Conservation (phyloP, 2,329 filamentous ascomycete species). For the Colletotrichum cuscutae region DNA sequence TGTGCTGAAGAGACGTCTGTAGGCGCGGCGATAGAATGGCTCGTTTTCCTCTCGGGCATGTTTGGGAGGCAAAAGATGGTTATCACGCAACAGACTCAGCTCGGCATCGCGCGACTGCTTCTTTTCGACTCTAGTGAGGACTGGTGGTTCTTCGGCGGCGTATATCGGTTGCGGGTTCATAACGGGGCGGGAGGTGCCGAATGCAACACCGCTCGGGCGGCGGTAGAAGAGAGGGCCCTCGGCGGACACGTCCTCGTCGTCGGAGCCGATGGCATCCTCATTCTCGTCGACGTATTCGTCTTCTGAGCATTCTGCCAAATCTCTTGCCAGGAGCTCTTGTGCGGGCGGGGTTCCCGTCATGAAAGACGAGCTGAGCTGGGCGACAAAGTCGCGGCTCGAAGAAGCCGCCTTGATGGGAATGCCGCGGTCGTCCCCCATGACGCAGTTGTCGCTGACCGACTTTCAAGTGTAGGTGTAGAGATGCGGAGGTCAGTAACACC, state of each 20-base stretch:
- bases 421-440: slow-evolving; percentile 31
- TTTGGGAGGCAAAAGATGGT: slow-evolving; percentile 73
- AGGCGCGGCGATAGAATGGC: slow-evolving; percentile 53
- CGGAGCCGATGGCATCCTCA: slow-evolving; percentile 43
- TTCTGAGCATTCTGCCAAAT: slow-evolving; percentile 73
- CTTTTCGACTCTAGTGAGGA: slow-evolving; percentile 65
- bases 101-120: slow-evolving; percentile 68
- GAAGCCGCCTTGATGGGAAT: slow-evolving; percentile 34
- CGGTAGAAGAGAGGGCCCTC: slow-evolving; percentile 71
- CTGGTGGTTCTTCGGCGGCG: slow-evolving; percentile 50
- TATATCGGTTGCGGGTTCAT: slow-evolving; percentile 65
- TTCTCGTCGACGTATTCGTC: slow-evolving; percentile 46
- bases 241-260: slow-evolving; percentile 47
- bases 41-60: slow-evolving; percentile 49
- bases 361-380: slow-evolving; percentile 60
- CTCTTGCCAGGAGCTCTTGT: slow-evolving; percentile 72
- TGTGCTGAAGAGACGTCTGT: slow-evolving; percentile 64
- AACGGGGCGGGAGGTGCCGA: slow-evolving; percentile 75
- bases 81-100: slow-evolving; percentile 70
- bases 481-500: not conserved
- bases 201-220: slow-evolving; percentile 80
- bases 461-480: not conserved
- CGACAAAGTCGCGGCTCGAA: slow-evolving; percentile 39
- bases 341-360: slow-evolving; percentile 72
- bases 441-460: not conserved